These are phyloP conservation scores for Penicillium dipodomyicola DNA, from an alignment of 495 filamentous ascomycete genomes.

Conservation along the genomic window DNA sequence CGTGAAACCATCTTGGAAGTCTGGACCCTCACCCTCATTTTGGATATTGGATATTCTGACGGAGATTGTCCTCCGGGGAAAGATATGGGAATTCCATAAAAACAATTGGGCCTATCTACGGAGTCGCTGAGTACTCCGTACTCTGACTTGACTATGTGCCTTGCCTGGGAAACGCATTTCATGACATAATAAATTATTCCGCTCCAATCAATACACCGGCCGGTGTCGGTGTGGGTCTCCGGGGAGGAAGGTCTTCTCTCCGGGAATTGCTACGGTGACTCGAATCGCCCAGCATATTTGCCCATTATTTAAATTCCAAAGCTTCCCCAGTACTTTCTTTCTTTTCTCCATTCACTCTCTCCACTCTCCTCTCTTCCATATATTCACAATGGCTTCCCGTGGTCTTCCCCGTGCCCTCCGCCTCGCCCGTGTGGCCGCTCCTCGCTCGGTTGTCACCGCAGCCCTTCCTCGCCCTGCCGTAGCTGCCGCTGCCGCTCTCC, in stretches of 20 bases:
- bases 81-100: not conserved
- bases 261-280: slow-evolving; percentile 33
- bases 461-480: slow-evolving; percentile 46
- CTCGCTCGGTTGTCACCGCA: slow-evolving; percentile 48
- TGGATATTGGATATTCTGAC: not conserved
- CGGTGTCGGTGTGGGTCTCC: slow-evolving; percentile 32
- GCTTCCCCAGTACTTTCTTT: slow-evolving; percentile 24
- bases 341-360: slow-evolving; percentile 24
- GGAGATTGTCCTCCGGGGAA: slow-evolving; percentile 1
- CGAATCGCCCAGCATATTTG: slow-evolving; percentile 15
- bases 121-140: too few relatives aligned
- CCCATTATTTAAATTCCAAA: slow-evolving; percentile 24
- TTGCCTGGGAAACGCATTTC: slow-evolving; percentile 3
- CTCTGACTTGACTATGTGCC: not conserved
- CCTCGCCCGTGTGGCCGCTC: slow-evolving; percentile 67
- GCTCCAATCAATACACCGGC: slow-evolving; percentile 21
- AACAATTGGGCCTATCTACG: not conserved
- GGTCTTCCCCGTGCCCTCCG: slow-evolving; percentile 79
- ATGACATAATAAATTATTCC: not conserved
- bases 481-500: slow-evolving; percentile 35
- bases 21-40: not conserved
- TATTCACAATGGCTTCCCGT: slow-evolving; percentile 78
- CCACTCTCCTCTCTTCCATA: slow-evolving; percentile 24
- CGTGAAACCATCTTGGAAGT: not conserved
- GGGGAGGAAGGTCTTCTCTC: slow-evolving; percentile 40